Percentiles rank a stretch among this genome's conserved stretches.
These are phyloP conservation scores for Debaryomyces sp. DNA, from an alignment of 1,139 yeast species.

Conservation along the genomic window DNA sequence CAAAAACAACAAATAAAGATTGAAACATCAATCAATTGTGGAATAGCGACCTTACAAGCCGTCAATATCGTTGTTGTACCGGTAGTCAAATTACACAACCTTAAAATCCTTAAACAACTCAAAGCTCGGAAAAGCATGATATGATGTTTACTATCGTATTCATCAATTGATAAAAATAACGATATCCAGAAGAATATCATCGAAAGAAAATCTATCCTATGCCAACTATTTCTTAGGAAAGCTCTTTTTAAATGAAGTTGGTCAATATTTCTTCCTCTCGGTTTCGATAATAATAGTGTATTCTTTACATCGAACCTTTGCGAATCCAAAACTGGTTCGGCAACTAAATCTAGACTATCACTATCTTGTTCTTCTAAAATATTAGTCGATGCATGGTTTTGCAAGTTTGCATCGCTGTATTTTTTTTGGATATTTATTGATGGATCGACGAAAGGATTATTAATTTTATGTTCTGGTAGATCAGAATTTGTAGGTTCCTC, in stretches of 20 bases:
- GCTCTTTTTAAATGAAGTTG: conserved; percentile 55
- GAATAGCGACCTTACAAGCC: conserved; percentile 73
- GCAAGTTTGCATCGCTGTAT: conserved; percentile 10
- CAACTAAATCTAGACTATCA: conserved; percentile 8
- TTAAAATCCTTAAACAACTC: conserved; percentile 70
- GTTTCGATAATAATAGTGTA: conserved; percentile 22
- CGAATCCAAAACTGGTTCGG: conserved; percentile 9
- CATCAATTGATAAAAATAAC: conserved; percentile 53
- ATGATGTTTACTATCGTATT: conserved; percentile 52
- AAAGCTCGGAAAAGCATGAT: conserved; percentile 70
- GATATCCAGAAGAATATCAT: conserved; percentile 78
- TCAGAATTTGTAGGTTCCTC: conserved; percentile 10
- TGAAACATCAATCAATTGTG: conserved; percentile 75
- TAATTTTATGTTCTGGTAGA: not conserved
- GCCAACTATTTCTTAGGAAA: conserved; percentile 80
- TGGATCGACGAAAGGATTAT: conserved; percentile 8
- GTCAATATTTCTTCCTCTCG: conserved; percentile 15
- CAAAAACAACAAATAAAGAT: conserved; percentile 81
- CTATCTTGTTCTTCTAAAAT: not conserved
- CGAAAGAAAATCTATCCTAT: conserved; percentile 77
- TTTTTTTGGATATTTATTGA: conserved; percentile 15
- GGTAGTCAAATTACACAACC: conserved; percentile 71
- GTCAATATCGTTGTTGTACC: conserved; percentile 76
- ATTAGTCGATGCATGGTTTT: not conserved
- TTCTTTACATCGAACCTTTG: conserved; percentile 18